Evolutionary conservation across 345 rosid species (phyloP).

Genomic region (Citrus reticulata): DNA sequence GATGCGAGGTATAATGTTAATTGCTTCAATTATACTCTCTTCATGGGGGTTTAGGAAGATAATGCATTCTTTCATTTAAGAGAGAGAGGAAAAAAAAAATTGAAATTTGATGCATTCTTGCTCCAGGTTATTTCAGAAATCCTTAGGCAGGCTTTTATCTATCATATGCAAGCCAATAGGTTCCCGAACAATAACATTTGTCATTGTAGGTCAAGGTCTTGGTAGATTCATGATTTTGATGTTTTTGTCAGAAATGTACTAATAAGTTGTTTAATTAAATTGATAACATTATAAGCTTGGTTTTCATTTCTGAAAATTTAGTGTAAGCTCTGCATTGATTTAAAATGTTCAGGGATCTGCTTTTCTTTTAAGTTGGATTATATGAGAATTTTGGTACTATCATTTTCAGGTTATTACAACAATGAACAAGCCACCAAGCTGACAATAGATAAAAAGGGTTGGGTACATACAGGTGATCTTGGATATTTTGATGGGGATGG

Average conservation of each 20-base stretch:
- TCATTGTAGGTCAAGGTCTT: background rate
- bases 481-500: constrained; percentile 86
- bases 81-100: no score
- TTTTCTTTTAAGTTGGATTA: background rate
- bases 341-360: background rate
- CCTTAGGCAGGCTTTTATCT: background rate
- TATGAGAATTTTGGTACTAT: background rate
- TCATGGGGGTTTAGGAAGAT: background rate
- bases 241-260: background rate
- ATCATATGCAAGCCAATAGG: background rate
- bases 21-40: background rate
- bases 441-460: constrained; percentile 73
- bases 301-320: background rate
- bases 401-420: constrained; percentile 63
- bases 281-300: background rate
- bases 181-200: background rate
- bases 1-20: constrained; percentile 65
- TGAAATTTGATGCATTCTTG: no score
- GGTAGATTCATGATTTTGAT: background rate
- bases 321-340: background rate
- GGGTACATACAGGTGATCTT: constrained; percentile 92
- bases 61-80: background rate
- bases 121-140: no score
- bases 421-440: constrained; percentile 72
- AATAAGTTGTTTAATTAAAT: background rate